These are phyloP conservation scores for Prunus fruticosa DNA, from an alignment of 306 rosid species.

Conservation along the genomic window DNA sequence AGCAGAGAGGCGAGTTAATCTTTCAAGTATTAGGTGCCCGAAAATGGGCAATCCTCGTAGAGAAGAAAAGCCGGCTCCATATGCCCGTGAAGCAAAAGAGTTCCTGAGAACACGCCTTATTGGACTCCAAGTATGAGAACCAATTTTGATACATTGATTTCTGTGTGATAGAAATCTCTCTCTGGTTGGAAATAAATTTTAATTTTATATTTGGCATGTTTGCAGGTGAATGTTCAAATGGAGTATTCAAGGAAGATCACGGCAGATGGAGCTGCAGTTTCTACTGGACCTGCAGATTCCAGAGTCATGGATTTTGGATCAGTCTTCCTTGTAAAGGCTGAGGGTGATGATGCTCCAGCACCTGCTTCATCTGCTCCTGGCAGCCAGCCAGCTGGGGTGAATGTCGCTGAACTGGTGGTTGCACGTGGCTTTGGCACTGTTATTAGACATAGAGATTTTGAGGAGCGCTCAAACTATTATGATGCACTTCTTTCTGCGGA, in stretches of 20 bases:
- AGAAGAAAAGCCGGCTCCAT: constrained; percentile 96
- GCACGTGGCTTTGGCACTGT: constrained; percentile 92
- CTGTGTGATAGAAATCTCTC: constrained; percentile 7
- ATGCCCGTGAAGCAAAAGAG: constrained; percentile 99
- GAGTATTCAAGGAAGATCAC: constrained; percentile 85
- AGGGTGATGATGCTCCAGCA: constrained; percentile 59
- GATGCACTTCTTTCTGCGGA: constrained; percentile 98
- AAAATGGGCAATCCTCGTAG: constrained; percentile 96
- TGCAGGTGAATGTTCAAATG: constrained; percentile 92
- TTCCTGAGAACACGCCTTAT: constrained; percentile 87
- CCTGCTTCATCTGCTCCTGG: constrained; percentile 44
- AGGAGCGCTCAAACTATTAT: constrained; percentile 88
- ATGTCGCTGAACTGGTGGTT: constrained; percentile 71
- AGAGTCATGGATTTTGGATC: constrained; percentile 97
- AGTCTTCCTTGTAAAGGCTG: constrained; percentile 69
- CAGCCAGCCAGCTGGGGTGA: constrained; percentile 59
- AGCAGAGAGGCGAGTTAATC: constrained; percentile 96
- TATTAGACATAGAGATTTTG: constrained; percentile 94
- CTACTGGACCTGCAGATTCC: constrained; percentile 64
- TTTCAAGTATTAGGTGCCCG: constrained; percentile 97
- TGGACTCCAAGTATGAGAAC: constrained; percentile 73
- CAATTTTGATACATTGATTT: constrained; percentile 16
- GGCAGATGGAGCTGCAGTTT: constrained; percentile 53
- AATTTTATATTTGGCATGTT: background rate
- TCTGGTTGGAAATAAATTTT: background rate